A percentile compares a stretch with the other conserved stretches of the same genome.
Evolutionary conservation across 140 eudicot species (phyloP).

Genomic region (Flaveria floridana): DNA sequence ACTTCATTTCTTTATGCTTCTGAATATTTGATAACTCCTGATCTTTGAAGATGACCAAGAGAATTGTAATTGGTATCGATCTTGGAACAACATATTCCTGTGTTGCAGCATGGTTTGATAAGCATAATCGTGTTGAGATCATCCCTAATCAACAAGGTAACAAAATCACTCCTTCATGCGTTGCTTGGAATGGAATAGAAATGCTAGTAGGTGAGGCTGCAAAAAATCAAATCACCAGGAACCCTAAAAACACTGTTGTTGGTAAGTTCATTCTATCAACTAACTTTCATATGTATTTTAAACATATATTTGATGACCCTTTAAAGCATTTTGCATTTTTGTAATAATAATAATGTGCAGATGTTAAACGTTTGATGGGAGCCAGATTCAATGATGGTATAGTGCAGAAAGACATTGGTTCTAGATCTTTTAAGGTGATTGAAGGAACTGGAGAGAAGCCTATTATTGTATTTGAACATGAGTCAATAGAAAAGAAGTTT

Average conservation of each 20-base stretch:
- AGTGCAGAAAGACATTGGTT: slow-evolving; percentile 6
- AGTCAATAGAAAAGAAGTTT: neutral
- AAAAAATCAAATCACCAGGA: neutral
- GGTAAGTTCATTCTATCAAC: neutral
- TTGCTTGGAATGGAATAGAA: neutral
- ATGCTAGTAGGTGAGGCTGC: neutral
- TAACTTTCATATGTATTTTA: too few relatives aligned
- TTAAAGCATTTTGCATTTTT: too few relatives aligned
- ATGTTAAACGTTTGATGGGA: slow-evolving; percentile 23
- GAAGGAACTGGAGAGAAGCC: slow-evolving; percentile 6
- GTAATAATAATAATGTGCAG: neutral
- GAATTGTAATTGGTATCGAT: too few relatives aligned
- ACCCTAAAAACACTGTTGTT: neutral
- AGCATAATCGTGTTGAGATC: neutral
- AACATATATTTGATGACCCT: too few relatives aligned
- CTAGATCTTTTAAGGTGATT: slow-evolving; percentile 9
- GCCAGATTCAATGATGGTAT: slow-evolving; percentile 4
- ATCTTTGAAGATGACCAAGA: too few relatives aligned
- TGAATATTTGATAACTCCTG: too few relatives aligned
- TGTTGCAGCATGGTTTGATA: too few relatives aligned
- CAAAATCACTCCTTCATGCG: neutral
- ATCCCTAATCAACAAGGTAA: neutral
- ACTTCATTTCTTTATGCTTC: too few relatives aligned
- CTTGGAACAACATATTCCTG: too few relatives aligned
- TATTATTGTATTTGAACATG: slow-evolving; percentile 2